Evolutionary conservation across 225 moss, liverwort and hornwort species (phyloP).

Genomic region (Marchantia polymorpha): DNA sequence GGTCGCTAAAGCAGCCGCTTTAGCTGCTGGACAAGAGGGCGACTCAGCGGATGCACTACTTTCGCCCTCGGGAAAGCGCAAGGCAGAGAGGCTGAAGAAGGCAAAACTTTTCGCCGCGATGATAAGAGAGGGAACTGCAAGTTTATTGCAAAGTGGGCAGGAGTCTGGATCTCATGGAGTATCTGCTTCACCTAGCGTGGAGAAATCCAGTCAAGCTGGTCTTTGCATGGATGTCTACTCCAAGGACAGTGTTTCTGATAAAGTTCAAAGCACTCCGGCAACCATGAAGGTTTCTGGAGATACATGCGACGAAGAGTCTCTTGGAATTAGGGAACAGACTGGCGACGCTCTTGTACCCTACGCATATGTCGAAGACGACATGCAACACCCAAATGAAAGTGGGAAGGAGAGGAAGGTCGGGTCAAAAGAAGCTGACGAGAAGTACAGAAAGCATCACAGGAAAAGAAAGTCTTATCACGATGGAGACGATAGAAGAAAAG

Average conservation of each 20-base stretch:
- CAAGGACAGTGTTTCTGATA: not conserved
- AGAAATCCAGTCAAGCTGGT: conserved; percentile 8
- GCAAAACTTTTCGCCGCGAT: conserved; percentile 54
- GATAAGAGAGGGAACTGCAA: conserved; percentile 41
- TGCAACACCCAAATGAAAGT: not conserved
- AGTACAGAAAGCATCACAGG: conserved; percentile 38
- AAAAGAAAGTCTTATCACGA: conserved; percentile 30
- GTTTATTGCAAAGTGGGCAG: conserved; percentile 12
- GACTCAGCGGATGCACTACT: conserved; percentile 33
- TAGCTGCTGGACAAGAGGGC: conserved; percentile 29
- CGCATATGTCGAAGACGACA: conserved; percentile 10
- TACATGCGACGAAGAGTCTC: not conserved
- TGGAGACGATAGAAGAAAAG: conserved; percentile 8
- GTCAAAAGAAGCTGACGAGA: conserved; percentile 29
- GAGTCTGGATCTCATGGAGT: conserved; percentile 23
- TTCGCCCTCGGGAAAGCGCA: conserved; percentile 35
- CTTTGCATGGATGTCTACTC: conserved; percentile 11
- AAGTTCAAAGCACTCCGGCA: not conserved
- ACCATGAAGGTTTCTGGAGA: not conserved
- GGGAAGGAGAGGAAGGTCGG: conserved; percentile 26
- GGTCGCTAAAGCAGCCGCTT: conserved; percentile 27
- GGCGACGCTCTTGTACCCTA: conserved; percentile 3
- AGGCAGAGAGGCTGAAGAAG: conserved; percentile 48
- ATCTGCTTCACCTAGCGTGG: conserved; percentile 24
- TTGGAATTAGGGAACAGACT: conserved; percentile 7